Conservation (phyloP, 2,329 filamentous ascomycete genomes). For the Achaetomium macrosporum region DNA sequence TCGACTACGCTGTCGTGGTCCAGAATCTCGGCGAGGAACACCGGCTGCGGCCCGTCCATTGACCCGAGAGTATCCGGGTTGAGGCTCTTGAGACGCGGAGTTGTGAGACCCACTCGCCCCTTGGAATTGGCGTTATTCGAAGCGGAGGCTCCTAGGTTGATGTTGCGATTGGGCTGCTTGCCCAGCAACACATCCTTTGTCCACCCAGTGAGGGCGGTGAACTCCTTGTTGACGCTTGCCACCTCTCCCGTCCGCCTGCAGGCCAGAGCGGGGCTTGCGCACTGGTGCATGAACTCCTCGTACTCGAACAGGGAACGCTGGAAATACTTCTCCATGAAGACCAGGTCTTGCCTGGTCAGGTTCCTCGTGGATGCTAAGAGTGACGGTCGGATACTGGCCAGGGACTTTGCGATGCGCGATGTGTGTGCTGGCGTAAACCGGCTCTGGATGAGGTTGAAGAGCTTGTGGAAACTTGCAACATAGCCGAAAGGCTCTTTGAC, state of each 20-base stretch:
- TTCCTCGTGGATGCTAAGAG: constrained; percentile 89
- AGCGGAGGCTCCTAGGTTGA: constrained; percentile 61
- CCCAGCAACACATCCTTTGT: constrained; percentile 83
- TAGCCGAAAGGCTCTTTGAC: constrained; percentile 92
- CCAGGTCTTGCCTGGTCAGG: constrained; percentile 79
- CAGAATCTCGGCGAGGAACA: constrained; percentile 86
- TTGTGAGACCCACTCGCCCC: constrained; percentile 40
- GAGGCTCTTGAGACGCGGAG: constrained; percentile 45
- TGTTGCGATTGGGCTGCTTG: constrained; percentile 79
- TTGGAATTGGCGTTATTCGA: constrained; percentile 37
- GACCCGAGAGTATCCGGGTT: constrained; percentile 35
- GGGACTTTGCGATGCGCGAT: constrained; percentile 75
- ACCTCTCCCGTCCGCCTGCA: constrained; percentile 90
- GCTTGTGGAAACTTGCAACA: constrained; percentile 80
- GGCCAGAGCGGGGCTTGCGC: constrained; percentile 85
- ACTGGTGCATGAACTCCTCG: constrained; percentile 84
- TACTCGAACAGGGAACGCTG: constrained; percentile 90
- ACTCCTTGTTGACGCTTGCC: constrained; percentile 93
- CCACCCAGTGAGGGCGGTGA: constrained; percentile 94
- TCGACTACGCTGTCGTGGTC: constrained; percentile 90
- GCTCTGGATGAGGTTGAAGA: constrained; percentile 72
- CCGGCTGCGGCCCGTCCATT: constrained; percentile 56
- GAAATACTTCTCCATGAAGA: constrained; percentile 97
- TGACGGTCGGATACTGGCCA: constrained; percentile 84
- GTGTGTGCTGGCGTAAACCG: constrained; percentile 74